Percentiles rank a stretch among this genome's conserved stretches.
These are phyloP conservation scores for Cryptomeria japonica DNA, from an alignment of 75 land plant species.

Conservation along the genomic window DNA sequence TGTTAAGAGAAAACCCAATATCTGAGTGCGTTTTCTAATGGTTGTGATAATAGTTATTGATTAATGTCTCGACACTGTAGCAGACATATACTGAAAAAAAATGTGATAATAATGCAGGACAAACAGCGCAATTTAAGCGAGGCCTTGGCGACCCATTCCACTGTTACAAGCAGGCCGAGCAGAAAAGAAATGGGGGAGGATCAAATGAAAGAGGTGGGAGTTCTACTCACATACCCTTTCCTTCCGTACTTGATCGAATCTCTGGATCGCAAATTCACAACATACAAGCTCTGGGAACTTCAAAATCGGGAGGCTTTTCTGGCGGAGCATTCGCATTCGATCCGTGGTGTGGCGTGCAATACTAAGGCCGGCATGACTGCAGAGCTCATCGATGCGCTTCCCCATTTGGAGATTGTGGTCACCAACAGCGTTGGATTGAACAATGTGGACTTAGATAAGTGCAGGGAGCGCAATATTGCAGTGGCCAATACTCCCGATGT, in stretches of 20 bases:
- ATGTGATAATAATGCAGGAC: no score
- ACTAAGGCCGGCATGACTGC: conserved; percentile 13
- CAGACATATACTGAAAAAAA: no score
- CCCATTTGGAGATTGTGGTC: conserved; percentile 33
- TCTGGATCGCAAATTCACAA: conserved; percentile 15
- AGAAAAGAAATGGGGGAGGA: background rate
- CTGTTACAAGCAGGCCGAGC: no score
- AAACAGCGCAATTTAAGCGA: no score
- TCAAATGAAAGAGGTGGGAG: background rate
- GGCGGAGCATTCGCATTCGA: conserved; percentile 8
- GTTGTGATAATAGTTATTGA: no score
- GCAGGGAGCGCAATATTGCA: conserved; percentile 29
- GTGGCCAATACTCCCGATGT: conserved; percentile 49
- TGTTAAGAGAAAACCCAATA: no score
- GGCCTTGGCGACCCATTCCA: no score
- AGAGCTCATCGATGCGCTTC: conserved; percentile 32
- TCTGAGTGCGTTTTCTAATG: no score
- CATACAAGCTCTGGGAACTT: conserved; percentile 15
- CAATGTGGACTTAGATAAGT: conserved; percentile 33
- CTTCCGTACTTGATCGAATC: conserved; percentile 14
- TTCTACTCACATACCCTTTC: conserved; percentile 11
- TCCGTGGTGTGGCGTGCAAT: conserved; percentile 25
- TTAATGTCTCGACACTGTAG: no score
- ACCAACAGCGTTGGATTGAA: conserved; percentile 42
- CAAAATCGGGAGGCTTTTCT: conserved; percentile 9